Conservation (phyloP, 345 rosid species). For the Lagerstroemia speciosa region DNA sequence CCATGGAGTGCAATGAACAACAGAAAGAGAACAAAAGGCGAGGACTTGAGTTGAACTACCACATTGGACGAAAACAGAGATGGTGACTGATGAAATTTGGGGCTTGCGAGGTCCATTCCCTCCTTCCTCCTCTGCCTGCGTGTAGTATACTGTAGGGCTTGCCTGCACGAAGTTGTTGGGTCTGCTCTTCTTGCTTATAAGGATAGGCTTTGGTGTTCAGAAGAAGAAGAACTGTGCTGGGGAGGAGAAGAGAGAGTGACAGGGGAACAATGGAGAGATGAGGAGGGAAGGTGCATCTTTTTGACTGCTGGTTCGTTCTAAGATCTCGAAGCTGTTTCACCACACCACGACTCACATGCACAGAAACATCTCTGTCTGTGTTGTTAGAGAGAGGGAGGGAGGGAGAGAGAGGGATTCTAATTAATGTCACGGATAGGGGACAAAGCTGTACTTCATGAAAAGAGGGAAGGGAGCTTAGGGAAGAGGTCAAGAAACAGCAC, state of each 20-base stretch:
- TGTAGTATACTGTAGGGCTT: too few relatives aligned
- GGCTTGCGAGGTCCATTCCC: slow-evolving; percentile 40
- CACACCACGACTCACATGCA: not conserved
- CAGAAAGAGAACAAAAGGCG: not conserved
- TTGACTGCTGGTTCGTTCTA: not conserved
- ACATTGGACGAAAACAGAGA: slow-evolving; percentile 23
- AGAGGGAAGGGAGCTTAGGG: too few relatives aligned
- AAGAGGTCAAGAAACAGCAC: not conserved
- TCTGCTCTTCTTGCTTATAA: not conserved
- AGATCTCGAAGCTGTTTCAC: not conserved
- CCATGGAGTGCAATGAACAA: not conserved
- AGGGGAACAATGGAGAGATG: too few relatives aligned
- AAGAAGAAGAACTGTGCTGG: not conserved
- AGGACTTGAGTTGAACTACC: slow-evolving; percentile 26
- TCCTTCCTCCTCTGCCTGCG: too few relatives aligned
- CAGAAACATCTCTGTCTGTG: not conserved
- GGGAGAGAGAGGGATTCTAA: not conserved
- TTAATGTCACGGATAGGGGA: too few relatives aligned
- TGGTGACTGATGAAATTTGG: slow-evolving; percentile 32
- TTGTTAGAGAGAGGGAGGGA: not conserved
- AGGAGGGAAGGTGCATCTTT: not conserved
- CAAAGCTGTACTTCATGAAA: too few relatives aligned
- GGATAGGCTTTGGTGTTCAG: slow-evolving; percentile 1
- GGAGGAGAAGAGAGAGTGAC: too few relatives aligned
- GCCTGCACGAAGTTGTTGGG: not conserved